Conservation (phyloP, 148 eudicot species). For the Gaultheria prostrata region DNA sequence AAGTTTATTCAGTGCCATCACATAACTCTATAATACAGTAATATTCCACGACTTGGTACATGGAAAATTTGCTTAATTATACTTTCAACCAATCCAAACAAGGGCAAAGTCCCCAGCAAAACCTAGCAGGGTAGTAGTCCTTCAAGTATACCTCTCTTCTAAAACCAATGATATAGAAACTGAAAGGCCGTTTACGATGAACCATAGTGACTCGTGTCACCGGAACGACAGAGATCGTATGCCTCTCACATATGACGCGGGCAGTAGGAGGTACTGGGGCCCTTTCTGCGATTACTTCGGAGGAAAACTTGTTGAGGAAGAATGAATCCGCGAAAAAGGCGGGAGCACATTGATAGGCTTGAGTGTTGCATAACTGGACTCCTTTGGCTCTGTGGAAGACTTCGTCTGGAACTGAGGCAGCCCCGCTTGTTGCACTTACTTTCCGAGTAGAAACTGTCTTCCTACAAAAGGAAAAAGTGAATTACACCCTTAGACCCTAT, state of each 20-base stretch:
- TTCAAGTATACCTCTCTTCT: slow-evolving; percentile 80
- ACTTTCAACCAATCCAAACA: slow-evolving; percentile 88
- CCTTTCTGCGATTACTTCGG: slow-evolving; percentile 88
- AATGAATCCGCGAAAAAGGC: slow-evolving; percentile 90
- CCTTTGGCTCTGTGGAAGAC: slow-evolving; percentile 98
- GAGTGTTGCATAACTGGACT: slow-evolving; percentile 83
- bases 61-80: slow-evolving; percentile 20
- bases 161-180: slow-evolving; percentile 82
- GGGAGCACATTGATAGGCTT: slow-evolving; percentile 92
- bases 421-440: slow-evolving; percentile 87
- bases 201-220: slow-evolving; percentile 90
- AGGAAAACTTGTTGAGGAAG: slow-evolving; percentile 88
- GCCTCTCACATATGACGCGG: slow-evolving; percentile 84
- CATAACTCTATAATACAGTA: background rate
- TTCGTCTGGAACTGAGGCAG: slow-evolving; percentile 95
- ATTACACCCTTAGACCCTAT: background rate
- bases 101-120: slow-evolving; percentile 97
- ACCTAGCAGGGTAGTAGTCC: slow-evolving; percentile 79
- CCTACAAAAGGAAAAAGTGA: slow-evolving; percentile 38
- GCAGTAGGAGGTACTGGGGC: slow-evolving; percentile 68
- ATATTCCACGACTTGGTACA: background rate
- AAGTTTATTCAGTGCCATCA: background rate
- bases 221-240: slow-evolving; percentile 82
- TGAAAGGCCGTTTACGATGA: slow-evolving; percentile 55
- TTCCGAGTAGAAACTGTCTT: slow-evolving; percentile 70